Conservation (phyloP, 495 filamentous ascomycete species). For the Rhypophila decipiens region DNA sequence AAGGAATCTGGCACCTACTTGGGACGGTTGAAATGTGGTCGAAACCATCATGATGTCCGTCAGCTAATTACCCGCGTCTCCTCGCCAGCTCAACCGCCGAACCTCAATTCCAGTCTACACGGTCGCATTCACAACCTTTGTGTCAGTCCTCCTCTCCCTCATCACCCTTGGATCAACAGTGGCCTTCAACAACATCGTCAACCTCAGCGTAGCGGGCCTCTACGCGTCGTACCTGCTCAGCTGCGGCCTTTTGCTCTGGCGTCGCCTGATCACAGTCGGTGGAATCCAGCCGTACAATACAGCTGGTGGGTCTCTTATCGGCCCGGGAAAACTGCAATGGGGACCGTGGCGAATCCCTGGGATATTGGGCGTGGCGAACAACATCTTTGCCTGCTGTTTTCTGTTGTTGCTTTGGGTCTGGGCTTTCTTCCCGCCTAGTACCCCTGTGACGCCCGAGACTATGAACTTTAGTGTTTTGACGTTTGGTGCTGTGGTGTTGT, state of each 20-base stretch:
- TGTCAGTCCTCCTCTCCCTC: not conserved
- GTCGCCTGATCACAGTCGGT: not conserved
- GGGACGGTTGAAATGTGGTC: not conserved
- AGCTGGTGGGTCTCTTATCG: not conserved
- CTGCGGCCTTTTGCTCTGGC: not conserved
- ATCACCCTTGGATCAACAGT: not conserved
- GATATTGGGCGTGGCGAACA: not conserved
- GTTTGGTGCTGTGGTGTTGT: not conserved
- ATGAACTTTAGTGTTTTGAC: not conserved
- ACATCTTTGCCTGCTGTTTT: not conserved
- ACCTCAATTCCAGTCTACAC: not conserved
- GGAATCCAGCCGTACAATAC: not conserved
- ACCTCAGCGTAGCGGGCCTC: not conserved
- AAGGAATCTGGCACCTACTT: not conserved
- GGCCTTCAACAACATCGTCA: not conserved
- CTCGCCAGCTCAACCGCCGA: not conserved
- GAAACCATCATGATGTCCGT: not conserved
- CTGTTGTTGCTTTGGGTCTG: not conserved
- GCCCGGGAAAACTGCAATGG: not conserved
- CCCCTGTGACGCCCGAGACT: not conserved
- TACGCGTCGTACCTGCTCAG: not conserved
- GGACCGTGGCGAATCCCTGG: not conserved
- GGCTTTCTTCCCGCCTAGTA: too few species aligned
- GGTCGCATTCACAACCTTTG: not conserved
- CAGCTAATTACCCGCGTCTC: not conserved